Base-by-base conservation (phyloP, 2,329 filamentous ascomycete species). In the Ceratocystis alfenasii region DNA sequence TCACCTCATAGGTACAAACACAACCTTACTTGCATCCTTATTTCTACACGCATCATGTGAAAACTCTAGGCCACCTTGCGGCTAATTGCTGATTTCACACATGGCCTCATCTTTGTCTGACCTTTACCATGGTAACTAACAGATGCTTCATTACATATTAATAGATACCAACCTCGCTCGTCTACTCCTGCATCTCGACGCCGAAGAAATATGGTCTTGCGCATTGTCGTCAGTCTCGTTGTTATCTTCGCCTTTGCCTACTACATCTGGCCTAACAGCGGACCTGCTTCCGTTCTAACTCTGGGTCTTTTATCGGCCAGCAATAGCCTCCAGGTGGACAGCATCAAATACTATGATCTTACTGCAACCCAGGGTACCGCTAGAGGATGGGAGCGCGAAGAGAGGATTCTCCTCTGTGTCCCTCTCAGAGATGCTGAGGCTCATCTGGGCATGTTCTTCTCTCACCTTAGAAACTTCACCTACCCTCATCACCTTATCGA, bases 401-500 rank as follows among this genome's bases (percentile, higher is more conserved):
- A 99, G 78, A 86, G 94, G 69, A 96, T 99, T 70, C 81, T 99
- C 41, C 83, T 99, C 67, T 97, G 94, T 75, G 94, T 95, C 17
- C 94, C 94, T 57, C 83, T 99, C 65, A 85, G 94, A 75, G 95
- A 99, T 75, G 94, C 94, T 59, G 87, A 95, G 72, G 82, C 89
- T 30, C 94, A 99, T 80, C 78, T 99, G 62, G 84, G 87, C 68
- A 97, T 99, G 93, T 97, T 99, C 82, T 99, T 99, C 78, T 88
- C 88, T n/a, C 95, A 99, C 74, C 81, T 99, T 67, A 87, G 86
- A 70, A 99, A 99, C 77, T 87, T 99, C 70, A 99, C 94, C 20
- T 99, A 99, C 73, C 94, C 94, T 0, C 94, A 99, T 75, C 88
- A 95, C 74, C 82, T 99, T 63, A 95, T 99, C 73, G 94, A 99